Base-by-base conservation (phyloP, 148 eudicot species). In the Tetragonia tetragonoides region DNA sequence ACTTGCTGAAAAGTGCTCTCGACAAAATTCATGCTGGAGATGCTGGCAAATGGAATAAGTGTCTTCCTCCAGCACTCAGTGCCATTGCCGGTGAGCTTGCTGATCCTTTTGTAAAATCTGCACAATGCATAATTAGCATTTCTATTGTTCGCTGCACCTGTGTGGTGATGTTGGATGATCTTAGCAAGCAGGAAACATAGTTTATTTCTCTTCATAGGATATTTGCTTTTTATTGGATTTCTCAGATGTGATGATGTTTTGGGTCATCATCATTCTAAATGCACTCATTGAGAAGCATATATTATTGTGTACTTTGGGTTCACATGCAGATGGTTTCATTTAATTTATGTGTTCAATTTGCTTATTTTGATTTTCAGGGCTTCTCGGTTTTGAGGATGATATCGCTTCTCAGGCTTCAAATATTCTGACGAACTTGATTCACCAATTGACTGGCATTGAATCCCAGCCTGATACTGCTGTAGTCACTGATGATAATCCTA, bases 391-490 rank as follows among this genome's bases (percentile, higher is more conserved):
- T 64, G 92, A 90, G 81, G 87, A 79, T 69, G 82, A 83, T 79
- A 78, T 80, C 70, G 90, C 93, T 66, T 75, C 79, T 46, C 81
- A 86, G 75, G 85, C 91, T 67, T 88, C 95, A 79, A 74, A 71
- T 79, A 77, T 90, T 66, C 75, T 92, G 67, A 87, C 83, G 85
- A 91, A 85, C 40, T 74, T 92, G 82, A 86, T 94, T 69, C 77
- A 74, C 17, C 90, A 85, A 62, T 71, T 84, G 21, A 61, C 77
- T 68, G 81, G 79, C 41, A 47, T 44, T n/a, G 77, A 76, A 40
- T 72, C 75, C 63, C 75, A 79, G 70, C 68, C 70, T 57, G 78
- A 77, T 73, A 82, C 75, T 54, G 81, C 84, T 72, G 78, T 79
- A 67, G 79, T 59, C 78, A 42, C 38, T 24, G 68, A 53, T 68